Evolutionary conservation across 139 green algal species (phyloP).

Genomic region (Axilococcus clingmanii): DNA sequence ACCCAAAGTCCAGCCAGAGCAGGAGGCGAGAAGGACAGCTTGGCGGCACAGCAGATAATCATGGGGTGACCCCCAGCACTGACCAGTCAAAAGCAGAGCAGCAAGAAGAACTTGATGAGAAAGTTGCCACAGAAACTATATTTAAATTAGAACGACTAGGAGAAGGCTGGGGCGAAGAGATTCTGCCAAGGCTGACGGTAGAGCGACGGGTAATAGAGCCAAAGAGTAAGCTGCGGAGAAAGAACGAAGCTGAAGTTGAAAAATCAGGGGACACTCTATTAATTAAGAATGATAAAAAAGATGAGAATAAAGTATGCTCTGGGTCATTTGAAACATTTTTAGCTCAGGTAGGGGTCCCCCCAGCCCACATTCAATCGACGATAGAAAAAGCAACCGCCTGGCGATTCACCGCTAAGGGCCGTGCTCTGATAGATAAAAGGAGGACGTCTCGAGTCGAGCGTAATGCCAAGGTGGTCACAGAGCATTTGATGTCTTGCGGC

Average conservation of each 20-base stretch:
- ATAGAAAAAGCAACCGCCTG: slow-evolving; percentile 38
- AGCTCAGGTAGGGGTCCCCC: slow-evolving; percentile 28
- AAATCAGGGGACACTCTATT: too few relatives aligned
- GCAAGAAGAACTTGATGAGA: not conserved
- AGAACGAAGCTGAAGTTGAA: not conserved
- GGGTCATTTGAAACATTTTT: slow-evolving; percentile 34
- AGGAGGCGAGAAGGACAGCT: too few relatives aligned
- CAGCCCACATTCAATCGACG: slow-evolving; percentile 25
- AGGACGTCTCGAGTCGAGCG: slow-evolving; percentile 27
- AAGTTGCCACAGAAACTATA: slow-evolving; percentile 32
- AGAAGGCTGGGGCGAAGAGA: slow-evolving; percentile 49
- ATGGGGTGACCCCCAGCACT: too few relatives aligned
- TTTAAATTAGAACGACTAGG: slow-evolving; percentile 41
- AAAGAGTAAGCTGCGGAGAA: not conserved
- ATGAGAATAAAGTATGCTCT: too few relatives aligned
- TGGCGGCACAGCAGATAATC: not conserved
- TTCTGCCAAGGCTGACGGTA: slow-evolving; percentile 37
- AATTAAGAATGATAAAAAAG: not conserved
- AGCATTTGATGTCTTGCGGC: slow-evolving; percentile 35
- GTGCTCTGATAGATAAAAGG: slow-evolving; percentile 45
- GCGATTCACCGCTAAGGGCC: slow-evolving; percentile 42
- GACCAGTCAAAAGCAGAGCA: too few relatives aligned
- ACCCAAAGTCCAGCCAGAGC: too few relatives aligned
- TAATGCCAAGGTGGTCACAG: slow-evolving; percentile 35
- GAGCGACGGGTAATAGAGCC: slow-evolving; percentile 10